Evolutionary conservation across 1,284 basidiomycete species (phyloP), one percentile per base, ranked within the genome.

Genomic region (Cryptococcus deneoformans): DNA sequence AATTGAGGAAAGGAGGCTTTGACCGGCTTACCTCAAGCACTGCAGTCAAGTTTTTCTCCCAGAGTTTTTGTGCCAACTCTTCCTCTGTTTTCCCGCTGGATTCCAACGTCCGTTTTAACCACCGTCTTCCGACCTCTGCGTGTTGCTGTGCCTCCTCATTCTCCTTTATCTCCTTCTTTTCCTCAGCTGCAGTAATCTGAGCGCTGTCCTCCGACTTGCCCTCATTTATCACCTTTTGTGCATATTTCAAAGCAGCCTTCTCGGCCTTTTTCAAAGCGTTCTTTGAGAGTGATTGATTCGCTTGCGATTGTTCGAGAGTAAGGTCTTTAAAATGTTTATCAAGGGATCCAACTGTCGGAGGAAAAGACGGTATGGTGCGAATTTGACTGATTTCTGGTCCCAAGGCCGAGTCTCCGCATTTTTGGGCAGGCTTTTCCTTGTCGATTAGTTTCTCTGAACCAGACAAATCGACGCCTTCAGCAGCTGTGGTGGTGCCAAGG

Each of bases 1-100:
- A 7, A 58, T 39, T 14, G 20, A 6, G 10, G 11, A 39, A 58
- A 29, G 29, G 14, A 52, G 5, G 53, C 35, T 2, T 53, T 51
- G 43, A 14, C 8, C 34, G 40, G 77, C 82, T 50, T 65, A 91
- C 91, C 84, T 97, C 93, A 4, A 92, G 86, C 0, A 98, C 83
- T 0, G 92, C 93, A 0, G 95, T 97, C 84, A 89, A 86, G 56
- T 92, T 89, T 38, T 87, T 85, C 42, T 86, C 81, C 88, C 89
- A 97, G 1, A 99, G 81, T 14, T 80, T 79, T 2, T 73, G 71
- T 0, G 95, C 94, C 12, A 99, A 81, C 44, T 93, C 80, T 47
- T 82, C 83, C 63, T 89, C 86, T 1, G 85, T 88, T 73, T 85
- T 87, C 0, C 84, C 87, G 8, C 80, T 85, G 10, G 74, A 71